Conservation (phyloP, 306 rosid species). For the Trichosanthes truncata region DNA sequence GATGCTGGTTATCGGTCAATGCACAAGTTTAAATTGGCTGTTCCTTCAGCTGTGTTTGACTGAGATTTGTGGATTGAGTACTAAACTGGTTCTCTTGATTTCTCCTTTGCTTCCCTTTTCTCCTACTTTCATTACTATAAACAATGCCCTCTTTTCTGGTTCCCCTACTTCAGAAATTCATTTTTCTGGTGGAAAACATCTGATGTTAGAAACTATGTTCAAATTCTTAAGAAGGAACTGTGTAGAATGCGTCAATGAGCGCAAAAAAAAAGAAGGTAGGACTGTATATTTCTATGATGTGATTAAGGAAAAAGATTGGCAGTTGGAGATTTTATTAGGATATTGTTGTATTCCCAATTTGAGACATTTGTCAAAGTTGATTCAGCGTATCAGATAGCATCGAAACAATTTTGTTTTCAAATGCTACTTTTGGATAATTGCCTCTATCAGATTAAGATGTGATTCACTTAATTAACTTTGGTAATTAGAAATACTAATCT, state of each 20-base stretch:
- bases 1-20: neutral
- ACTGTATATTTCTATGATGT: neutral
- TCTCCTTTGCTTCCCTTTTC: neutral
- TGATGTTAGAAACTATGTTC: neutral
- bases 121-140: neutral
- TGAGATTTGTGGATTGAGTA: neutral
- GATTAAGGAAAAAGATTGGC: neutral
- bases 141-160: neutral
- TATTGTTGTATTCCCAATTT: neutral
- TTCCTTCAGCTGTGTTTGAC: neutral
- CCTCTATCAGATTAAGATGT: neutral
- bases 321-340: neutral
- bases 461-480: neutral
- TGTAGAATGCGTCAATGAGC: neutral
- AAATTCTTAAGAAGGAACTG: neutral
- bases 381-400: neutral
- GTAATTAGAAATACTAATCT: neutral
- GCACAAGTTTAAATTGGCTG: neutral
- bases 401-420: neutral
- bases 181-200: neutral
- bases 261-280: neutral
- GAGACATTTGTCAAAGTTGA: constrained; percentile 3
- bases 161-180: neutral
- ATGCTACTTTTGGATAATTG: neutral
- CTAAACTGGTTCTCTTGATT: neutral